phyloP scores from a whole-genome alignment of 225 moss, liverwort and hornwort genomes.

The Physcomitrellopsis africana region DNA sequence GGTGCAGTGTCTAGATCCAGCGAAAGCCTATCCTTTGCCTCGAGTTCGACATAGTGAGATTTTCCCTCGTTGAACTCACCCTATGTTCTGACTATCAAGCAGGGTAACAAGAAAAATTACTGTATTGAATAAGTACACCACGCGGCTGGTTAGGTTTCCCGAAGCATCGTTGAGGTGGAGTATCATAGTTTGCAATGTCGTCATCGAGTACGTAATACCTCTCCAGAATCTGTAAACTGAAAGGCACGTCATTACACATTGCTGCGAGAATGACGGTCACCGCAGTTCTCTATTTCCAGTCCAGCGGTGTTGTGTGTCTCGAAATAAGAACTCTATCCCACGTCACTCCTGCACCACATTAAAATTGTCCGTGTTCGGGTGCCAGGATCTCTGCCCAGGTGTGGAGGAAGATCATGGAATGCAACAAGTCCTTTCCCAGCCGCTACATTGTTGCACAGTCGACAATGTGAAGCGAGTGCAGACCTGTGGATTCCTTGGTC shows the following conservation, averaged over 20 bases:
- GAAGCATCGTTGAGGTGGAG: too few relatives aligned
- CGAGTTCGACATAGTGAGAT: conserved; percentile 37
- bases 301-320: not conserved
- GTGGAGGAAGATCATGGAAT: conserved; percentile 50
- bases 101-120: too few relatives aligned
- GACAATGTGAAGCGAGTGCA: conserved; percentile 69
- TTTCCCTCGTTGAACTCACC: too few relatives aligned
- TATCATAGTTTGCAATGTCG: too few relatives aligned
- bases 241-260: not conserved
- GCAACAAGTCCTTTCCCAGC: conserved; percentile 46
- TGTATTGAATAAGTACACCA: not conserved
- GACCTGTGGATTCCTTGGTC: conserved; percentile 51
- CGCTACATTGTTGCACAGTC: conserved; percentile 58
- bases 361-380: conserved; percentile 41
- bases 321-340: conserved; percentile 23
- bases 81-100: too few relatives aligned
- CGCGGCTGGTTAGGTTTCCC: too few relatives aligned
- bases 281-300: not conserved
- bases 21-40: conserved; percentile 42
- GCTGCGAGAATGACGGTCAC: too few relatives aligned
- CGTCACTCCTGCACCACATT: conserved; percentile 40
- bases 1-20: conserved; percentile 35
- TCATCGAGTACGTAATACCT: too few relatives aligned
- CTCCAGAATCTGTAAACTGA: too few relatives aligned
- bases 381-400: conserved; percentile 49